A percentile compares a stretch with the other conserved stretches of the same genome.
Conservation (phyloP, 73 alveolate species). For the Uronychia binucleata region DNA sequence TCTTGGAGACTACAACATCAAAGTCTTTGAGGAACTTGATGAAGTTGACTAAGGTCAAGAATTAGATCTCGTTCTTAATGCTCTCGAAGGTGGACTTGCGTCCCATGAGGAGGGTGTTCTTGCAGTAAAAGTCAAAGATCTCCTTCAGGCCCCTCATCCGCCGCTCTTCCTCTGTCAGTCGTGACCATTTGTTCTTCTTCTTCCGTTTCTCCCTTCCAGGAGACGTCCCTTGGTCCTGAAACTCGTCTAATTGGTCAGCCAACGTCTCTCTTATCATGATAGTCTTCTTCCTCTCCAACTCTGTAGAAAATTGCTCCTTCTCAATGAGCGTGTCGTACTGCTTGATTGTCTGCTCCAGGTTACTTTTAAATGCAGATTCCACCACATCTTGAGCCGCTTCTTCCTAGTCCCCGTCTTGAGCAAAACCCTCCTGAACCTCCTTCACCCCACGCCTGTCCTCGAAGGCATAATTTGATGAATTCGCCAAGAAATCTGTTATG, state of each 20-base stretch:
- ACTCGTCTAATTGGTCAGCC: neutral
- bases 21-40: constrained; percentile 34
- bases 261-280: neutral
- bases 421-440: no score
- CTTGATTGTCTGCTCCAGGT: neutral
- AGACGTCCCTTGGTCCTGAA: neutral
- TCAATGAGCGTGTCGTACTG: neutral
- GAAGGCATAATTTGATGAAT: neutral
- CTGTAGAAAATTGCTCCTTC: neutral
- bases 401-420: neutral
- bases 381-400: neutral
- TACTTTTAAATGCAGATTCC: neutral
- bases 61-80: constrained; percentile 23
- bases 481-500: neutral
- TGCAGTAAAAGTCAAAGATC: constrained; percentile 26
- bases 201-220: neutral
- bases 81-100: constrained; percentile 33
- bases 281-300: neutral
- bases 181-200: neutral
- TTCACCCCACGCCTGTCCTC: no score
- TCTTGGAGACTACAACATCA: constrained; percentile 10
- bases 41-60: constrained; percentile 18
- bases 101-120: constrained; percentile 5
- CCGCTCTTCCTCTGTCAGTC: neutral
- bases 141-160: constrained; percentile 13